phyloP scores from a whole-genome alignment of 169 alveolate species.

The Theileria orientalis region DNA sequence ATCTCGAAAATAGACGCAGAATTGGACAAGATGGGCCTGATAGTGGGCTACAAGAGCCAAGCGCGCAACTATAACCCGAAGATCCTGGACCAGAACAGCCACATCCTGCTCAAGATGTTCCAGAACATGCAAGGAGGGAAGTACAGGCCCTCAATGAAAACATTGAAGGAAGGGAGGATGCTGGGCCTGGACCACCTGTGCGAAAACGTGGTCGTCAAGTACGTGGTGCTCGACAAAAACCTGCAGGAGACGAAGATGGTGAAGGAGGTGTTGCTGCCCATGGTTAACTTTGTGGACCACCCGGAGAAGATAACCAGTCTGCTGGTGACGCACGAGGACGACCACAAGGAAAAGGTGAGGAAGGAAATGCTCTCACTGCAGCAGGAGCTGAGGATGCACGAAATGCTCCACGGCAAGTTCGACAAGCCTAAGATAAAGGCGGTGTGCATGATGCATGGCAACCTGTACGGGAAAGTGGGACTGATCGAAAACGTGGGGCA shows the following conservation, averaged over 20 bases:
- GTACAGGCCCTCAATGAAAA: conserved; percentile 3
- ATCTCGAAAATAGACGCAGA: conserved; percentile 7
- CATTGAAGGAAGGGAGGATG: conserved; percentile 19
- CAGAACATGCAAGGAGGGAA: conserved; percentile 30
- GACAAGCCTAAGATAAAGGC: conserved; percentile 44
- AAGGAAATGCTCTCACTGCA: conserved; percentile 43
- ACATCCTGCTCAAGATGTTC: conserved; percentile 26
- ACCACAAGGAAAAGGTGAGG: neutral
- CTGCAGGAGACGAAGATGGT: conserved; percentile 35
- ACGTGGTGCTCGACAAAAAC: conserved; percentile 43
- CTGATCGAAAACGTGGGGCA: conserved; percentile 35
- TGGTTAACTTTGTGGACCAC: conserved; percentile 44
- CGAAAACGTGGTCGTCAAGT: conserved; percentile 54
- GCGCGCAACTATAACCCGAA: neutral
- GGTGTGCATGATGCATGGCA: conserved; percentile 48
- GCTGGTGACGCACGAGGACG: neutral
- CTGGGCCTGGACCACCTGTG: conserved; percentile 41
- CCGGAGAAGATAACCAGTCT: neutral
- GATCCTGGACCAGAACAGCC: conserved; percentile 10
- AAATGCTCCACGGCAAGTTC: conserved; percentile 41
- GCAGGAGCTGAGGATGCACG: conserved; percentile 28
- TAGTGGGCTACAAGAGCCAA: conserved; percentile 22
- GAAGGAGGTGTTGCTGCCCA: conserved; percentile 17
- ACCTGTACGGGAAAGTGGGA: conserved; percentile 56
- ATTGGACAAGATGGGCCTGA: conserved; percentile 31